A percentile compares a stretch with the other conserved stretches of the same genome.
phyloP scores from a whole-genome alignment of 2,329 filamentous ascomycete genomes.

The Beauveria sp. region DNA sequence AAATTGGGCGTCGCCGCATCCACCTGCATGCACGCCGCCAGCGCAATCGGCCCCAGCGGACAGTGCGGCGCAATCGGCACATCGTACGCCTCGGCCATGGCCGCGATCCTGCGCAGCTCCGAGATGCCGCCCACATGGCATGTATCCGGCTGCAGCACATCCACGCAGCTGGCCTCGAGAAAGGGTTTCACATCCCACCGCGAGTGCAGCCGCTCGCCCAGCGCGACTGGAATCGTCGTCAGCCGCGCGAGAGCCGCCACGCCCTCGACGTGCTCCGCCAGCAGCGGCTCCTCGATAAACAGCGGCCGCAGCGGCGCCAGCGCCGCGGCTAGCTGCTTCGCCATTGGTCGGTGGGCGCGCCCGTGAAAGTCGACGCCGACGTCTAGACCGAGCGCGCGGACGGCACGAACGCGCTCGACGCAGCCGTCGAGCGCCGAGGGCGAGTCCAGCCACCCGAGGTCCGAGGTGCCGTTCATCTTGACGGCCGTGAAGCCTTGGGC shows the following conservation, averaged over 20 bases:
- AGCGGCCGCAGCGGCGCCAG: conserved; percentile 61
- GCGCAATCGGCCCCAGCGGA: conserved; percentile 63
- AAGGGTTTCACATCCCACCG: conserved; percentile 70
- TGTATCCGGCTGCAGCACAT: conserved; percentile 68
- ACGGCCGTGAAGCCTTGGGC: conserved; percentile 58
- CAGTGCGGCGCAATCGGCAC: conserved; percentile 68
- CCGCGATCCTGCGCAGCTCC: conserved; percentile 60
- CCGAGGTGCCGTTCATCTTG: conserved; percentile 76
- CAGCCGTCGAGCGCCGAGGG: conserved; percentile 54
- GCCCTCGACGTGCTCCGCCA: conserved; percentile 59
- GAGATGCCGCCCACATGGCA: conserved; percentile 66
- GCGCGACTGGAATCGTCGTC: conserved; percentile 58
- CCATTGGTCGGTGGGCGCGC: conserved; percentile 71
- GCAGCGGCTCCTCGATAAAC: conserved; percentile 69
- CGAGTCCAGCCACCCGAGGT: conserved; percentile 69
- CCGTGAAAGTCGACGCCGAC: conserved; percentile 74
- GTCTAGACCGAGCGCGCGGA: conserved; percentile 63
- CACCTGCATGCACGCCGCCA: conserved; percentile 65
- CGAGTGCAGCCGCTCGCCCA: conserved; percentile 64
- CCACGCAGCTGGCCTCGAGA: conserved; percentile 58
- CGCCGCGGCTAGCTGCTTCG: conserved; percentile 61
- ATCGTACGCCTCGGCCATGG: conserved; percentile 67
- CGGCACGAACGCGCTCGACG: conserved; percentile 59
- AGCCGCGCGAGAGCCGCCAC: conserved; percentile 40
- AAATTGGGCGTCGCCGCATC: conserved; percentile 56